A percentile compares a stretch with the other conserved stretches of the same genome.
Conservation (phyloP, 2,329 filamentous ascomycete genomes). For the Coleophoma crateriformis region DNA sequence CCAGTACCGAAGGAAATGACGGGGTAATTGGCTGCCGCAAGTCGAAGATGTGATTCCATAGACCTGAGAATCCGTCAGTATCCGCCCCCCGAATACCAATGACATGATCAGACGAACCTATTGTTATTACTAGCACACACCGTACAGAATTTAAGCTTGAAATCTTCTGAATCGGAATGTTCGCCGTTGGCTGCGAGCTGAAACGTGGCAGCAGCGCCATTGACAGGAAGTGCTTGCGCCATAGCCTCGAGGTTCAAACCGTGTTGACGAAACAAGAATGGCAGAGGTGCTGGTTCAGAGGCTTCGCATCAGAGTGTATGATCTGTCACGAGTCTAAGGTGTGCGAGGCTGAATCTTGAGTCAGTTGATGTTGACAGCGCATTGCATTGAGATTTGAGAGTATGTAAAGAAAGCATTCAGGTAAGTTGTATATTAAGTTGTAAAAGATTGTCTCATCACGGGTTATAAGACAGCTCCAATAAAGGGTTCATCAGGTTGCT, state of each 20-base stretch:
- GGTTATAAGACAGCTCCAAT: conserved; percentile 19
- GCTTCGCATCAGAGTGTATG: no score
- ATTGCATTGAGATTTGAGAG: no score
- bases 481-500: conserved; percentile 15
- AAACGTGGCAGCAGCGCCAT: conserved; percentile 7
- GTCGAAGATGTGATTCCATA: conserved; percentile 98
- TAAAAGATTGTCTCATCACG: conserved; percentile 16
- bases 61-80: conserved; percentile 50
- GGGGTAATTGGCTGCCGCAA: conserved; percentile 83
- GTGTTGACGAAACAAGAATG: no score
- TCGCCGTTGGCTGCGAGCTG: conserved; percentile 13
- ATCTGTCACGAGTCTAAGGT: not conserved
- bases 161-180: conserved; percentile 38
- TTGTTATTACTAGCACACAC: conserved; percentile 99
- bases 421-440: conserved; percentile 13
- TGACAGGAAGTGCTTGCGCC: conserved; percentile 14
- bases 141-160: conserved; percentile 93
- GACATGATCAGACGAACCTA: conserved; percentile 49
- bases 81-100: conserved; percentile 3
- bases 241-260: conserved; percentile 3
- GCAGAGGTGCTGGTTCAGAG: no score
- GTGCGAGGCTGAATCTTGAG: not conserved
- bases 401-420: conserved; percentile 8
- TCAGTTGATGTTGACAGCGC: not conserved
- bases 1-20: conserved; percentile 98